A percentile compares a stretch with the other conserved stretches of the same genome.
These are phyloP conservation scores for Microdochium nivale DNA, from an alignment of 2,329 filamentous ascomycete genomes.

Conservation along the genomic window DNA sequence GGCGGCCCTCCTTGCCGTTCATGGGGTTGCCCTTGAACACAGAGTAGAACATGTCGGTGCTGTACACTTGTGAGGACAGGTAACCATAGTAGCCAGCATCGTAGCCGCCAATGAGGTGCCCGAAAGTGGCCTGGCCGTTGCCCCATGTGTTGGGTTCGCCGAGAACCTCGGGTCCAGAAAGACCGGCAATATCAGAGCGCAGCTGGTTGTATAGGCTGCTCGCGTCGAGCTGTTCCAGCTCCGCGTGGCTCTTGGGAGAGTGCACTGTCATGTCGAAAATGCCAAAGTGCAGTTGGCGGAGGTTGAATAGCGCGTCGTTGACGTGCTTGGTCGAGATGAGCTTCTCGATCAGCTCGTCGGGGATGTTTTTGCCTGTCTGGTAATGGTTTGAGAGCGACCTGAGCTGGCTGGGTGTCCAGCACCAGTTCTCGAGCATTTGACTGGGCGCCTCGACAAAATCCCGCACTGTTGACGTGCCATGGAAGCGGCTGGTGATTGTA, in stretches of 20 bases:
- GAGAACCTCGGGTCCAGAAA: constrained; percentile 64
- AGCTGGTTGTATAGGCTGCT: constrained; percentile 64
- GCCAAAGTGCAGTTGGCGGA: constrained; percentile 71
- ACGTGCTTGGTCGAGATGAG: constrained; percentile 72
- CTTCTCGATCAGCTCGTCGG: constrained; percentile 65
- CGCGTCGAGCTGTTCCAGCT: constrained; percentile 57
- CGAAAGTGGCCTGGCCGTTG: constrained; percentile 71
- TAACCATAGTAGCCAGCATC: constrained; percentile 80
- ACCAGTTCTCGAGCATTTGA: constrained; percentile 72
- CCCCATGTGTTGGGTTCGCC: constrained; percentile 60
- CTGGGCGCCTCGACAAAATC: constrained; percentile 66
- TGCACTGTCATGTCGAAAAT: constrained; percentile 81
- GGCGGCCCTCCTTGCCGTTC: constrained; percentile 62
- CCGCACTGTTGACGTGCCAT: constrained; percentile 56
- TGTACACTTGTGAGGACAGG: constrained; percentile 70
- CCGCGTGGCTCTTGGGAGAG: constrained; percentile 58
- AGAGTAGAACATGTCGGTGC: constrained; percentile 76
- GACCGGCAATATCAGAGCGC: constrained; percentile 60
- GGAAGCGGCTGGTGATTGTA: constrained; percentile 56
- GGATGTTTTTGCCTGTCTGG: constrained; percentile 59
- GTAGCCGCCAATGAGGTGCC: constrained; percentile 76
- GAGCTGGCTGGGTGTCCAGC: constrained; percentile 59
- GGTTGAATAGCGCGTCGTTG: constrained; percentile 71
- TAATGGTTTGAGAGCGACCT: constrained; percentile 66
- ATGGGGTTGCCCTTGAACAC: constrained; percentile 74